These are phyloP conservation scores for Globisporangium solare DNA, from an alignment of 352 stramenopile species.

Conservation along the genomic window DNA sequence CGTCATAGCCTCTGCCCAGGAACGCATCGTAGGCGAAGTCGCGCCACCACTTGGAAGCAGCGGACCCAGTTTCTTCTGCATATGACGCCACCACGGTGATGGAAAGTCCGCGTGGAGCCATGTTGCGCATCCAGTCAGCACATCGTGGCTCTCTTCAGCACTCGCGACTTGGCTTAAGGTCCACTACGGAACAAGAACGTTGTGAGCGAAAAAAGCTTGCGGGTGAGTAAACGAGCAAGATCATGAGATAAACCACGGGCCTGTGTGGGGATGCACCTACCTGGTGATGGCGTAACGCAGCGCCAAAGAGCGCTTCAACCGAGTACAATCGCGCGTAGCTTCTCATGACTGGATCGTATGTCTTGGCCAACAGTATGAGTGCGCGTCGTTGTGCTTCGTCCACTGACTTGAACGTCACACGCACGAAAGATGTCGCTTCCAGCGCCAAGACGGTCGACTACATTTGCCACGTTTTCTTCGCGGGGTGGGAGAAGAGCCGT, in stretches of 20 bases:
- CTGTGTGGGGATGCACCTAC: conserved; percentile 23
- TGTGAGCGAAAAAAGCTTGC: too few species aligned
- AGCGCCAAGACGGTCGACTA: conserved; percentile 12
- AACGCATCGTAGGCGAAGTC: too few species aligned
- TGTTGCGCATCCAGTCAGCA: conserved; percentile 23
- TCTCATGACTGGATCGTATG: conserved; percentile 55
- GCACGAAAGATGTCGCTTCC: conserved; percentile 51
- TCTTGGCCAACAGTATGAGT: conserved; percentile 67
- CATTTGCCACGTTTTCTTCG: conserved; percentile 18
- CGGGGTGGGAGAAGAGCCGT: conserved; percentile 25
- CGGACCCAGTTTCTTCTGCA: conserved; percentile 19
- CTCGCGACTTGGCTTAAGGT: conserved; percentile 37
- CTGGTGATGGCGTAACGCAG: conserved; percentile 56
- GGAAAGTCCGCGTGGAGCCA: conserved; percentile 50
- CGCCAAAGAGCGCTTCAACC: conserved; percentile 46
- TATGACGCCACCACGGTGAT: conserved; percentile 41
- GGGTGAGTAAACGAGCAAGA: not conserved
- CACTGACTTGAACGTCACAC: conserved; percentile 66
- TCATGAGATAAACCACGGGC: not conserved
- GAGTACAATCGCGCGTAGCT: conserved; percentile 61
- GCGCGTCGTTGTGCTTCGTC: conserved; percentile 63
- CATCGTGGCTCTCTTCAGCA: conserved; percentile 22
- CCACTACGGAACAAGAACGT: conserved; percentile 27
- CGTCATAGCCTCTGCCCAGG: not conserved
- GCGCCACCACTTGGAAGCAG: not conserved